Evolutionary conservation across 768 basidiomycete species (phyloP).

Genomic region (Leccinellum albellum): DNA sequence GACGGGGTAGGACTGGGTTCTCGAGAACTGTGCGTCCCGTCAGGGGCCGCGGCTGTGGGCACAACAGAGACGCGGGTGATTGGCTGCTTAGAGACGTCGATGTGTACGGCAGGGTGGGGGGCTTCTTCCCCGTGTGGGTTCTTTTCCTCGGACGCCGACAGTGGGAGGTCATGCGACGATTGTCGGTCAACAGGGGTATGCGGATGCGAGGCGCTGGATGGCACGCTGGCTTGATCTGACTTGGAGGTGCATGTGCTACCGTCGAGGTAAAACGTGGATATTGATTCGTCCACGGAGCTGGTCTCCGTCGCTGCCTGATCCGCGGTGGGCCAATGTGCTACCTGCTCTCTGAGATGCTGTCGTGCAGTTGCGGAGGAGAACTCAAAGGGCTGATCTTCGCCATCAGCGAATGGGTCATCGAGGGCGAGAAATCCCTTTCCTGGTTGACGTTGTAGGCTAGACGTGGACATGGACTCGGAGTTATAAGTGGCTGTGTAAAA

Average conservation of each 20-base stretch:
- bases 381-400: constrained; percentile 45
- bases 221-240: constrained; percentile 14
- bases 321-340: constrained; percentile 34
- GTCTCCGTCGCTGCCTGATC: constrained; percentile 15
- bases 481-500: not conserved
- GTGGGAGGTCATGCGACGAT: not conserved
- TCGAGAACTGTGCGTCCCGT: not conserved
- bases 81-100: constrained; percentile 40
- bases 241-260: constrained; percentile 22
- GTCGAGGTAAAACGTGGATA: constrained; percentile 59
- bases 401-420: constrained; percentile 70
- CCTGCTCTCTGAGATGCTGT: constrained; percentile 52
- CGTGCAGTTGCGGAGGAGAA: constrained; percentile 64
- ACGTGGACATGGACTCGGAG: constrained; percentile 15
- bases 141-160: not conserved
- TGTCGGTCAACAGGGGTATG: constrained; percentile 16
- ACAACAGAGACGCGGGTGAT: constrained; percentile 27
- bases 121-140: constrained; percentile 1
- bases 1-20: constrained; percentile 5
- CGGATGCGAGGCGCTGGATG: constrained; percentile 18
- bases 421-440: constrained; percentile 36
- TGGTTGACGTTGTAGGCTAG: constrained; percentile 6
- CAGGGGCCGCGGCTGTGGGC: not conserved
- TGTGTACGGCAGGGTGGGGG: constrained; percentile 42
- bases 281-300: constrained; percentile 39